Evolutionary conservation across 768 basidiomycete genomes (phyloP).

Genomic region (Leccinum broughii): DNA sequence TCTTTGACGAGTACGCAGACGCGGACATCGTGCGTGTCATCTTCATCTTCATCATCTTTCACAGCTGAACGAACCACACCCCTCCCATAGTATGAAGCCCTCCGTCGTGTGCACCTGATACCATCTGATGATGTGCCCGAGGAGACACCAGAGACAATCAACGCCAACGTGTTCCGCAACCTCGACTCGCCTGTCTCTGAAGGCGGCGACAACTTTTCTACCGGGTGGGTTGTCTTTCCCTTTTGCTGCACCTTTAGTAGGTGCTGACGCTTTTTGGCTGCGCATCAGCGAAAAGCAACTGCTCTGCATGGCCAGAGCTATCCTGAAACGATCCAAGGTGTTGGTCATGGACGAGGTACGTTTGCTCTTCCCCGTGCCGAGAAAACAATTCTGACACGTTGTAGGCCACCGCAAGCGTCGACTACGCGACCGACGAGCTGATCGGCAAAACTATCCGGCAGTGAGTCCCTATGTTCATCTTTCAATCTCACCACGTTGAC

Average conservation of each 20-base stretch:
- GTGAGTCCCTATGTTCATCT: conserved; percentile 41
- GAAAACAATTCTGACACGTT: conserved; percentile 3
- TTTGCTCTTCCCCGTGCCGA: not conserved
- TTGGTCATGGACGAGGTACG: conserved; percentile 82
- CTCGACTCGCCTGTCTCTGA: conserved; percentile 67
- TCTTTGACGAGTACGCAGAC: conserved; percentile 85
- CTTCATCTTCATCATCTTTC: not conserved
- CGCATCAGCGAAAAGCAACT: no score
- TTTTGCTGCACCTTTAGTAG: not conserved
- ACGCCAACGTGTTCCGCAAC: conserved; percentile 74
- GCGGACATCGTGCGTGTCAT: conserved; percentile 64
- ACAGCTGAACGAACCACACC: not conserved
- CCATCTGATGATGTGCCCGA: conserved; percentile 52
- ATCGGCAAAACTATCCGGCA: conserved; percentile 80
- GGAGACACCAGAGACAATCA: conserved; percentile 44
- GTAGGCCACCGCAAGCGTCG: conserved; percentile 74
- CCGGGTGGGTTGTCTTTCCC: conserved; percentile 50
- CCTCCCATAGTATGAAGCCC: conserved; percentile 64
- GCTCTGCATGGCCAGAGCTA: no score
- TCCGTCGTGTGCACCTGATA: conserved; percentile 82
- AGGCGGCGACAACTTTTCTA: conserved; percentile 88
- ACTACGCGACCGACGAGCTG: conserved; percentile 87
- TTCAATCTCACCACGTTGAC: not conserved
- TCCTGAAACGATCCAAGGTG: conserved; percentile 30
- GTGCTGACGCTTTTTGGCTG: no score